Conservation (phyloP, 768 basidiomycete species). For the Psilocybe sp. region DNA sequence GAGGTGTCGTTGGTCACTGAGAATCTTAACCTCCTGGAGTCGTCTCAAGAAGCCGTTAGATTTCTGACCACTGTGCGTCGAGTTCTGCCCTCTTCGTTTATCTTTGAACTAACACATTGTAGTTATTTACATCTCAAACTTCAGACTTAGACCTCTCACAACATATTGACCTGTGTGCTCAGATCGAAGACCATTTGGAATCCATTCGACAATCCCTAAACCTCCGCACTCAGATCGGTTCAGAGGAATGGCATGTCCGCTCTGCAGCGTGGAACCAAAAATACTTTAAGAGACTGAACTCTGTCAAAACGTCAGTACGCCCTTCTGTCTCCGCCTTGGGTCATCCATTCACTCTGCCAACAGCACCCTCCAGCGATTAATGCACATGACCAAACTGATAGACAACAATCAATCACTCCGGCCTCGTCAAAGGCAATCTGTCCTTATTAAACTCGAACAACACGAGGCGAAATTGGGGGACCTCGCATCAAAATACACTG, state of each 20-base stretch:
- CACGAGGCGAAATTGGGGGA: constrained; percentile 37
- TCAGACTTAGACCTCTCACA: constrained; percentile 19
- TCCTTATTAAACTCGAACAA: constrained; percentile 33
- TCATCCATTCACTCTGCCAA: constrained; percentile 5
- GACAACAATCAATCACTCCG: constrained; percentile 22
- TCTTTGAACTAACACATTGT: not conserved
- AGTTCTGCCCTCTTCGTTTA: no score
- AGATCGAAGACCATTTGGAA: constrained; percentile 24
- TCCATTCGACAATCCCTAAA: constrained; percentile 21
- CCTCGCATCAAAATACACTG: constrained; percentile 34
- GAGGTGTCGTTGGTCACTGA: constrained; percentile 25
- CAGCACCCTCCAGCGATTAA: constrained; percentile 29
- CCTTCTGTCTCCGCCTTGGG: constrained; percentile 1
- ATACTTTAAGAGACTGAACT: constrained; percentile 28
- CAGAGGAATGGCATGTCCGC: constrained; percentile 31
- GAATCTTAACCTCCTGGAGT: constrained; percentile 16
- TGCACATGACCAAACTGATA: constrained; percentile 22
- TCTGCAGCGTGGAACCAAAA: constrained; percentile 31
- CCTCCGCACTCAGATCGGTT: constrained; percentile 22
- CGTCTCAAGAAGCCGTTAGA: not conserved
- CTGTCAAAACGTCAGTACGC: constrained; percentile 29
- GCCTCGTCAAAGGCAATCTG: constrained; percentile 23
- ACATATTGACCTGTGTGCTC: constrained; percentile 27
- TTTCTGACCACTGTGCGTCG: no score
- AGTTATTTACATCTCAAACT: constrained; percentile 24